Evolutionary conservation across 805 yeast genomes (phyloP), one percentile per base, ranked within the genome.

Genomic region (Suhomyces xylopsoci): DNA sequence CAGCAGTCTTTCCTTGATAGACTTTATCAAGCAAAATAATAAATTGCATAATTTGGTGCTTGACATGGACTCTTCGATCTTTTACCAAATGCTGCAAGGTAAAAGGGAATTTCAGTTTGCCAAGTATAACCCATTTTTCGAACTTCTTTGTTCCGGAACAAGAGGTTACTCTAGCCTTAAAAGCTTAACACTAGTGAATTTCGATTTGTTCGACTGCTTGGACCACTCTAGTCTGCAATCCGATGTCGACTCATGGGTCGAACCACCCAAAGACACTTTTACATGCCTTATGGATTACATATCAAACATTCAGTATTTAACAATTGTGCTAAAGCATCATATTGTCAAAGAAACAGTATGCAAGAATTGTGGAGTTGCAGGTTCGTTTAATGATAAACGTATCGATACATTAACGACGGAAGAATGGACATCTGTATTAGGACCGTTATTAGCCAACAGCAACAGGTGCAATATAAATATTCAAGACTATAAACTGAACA

Each of bases 11-110:
- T 70, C 83, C 4, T 55, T 81, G 28, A 77, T 80, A 47, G 82
- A 79, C 58, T 80, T 81, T 56, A 57, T 74, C 36, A 73, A 70
- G 53, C 57, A 55, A 12, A 73, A 73, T 54, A 62, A 63, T 26
- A 67, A 69, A 5, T 61, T 82, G 24, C 55, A 67, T 6, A 64
- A 69, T 10, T 54, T 83, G 20, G 66, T 71, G 8, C 63, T 83
- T 12, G 87, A 83, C 58, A 62, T 83, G 42, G 70, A 71, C 54
- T 81, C 86, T 32, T 67, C 66, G 24, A 73, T 82, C 12, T 83
- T 75, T 51, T 69, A 68, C 55, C 61, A 55, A 25, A 34, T 48
- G 14, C 54, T 61, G 17, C 48, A 41, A 10, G 58, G 54, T 19
- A 53, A 55, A 8, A 14, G 47, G 5, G 55, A 57, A 24, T 75